Evolutionary conservation across 2,329 filamentous ascomycete species (phyloP).

Genomic region (Tricladium varicosporioides): DNA sequence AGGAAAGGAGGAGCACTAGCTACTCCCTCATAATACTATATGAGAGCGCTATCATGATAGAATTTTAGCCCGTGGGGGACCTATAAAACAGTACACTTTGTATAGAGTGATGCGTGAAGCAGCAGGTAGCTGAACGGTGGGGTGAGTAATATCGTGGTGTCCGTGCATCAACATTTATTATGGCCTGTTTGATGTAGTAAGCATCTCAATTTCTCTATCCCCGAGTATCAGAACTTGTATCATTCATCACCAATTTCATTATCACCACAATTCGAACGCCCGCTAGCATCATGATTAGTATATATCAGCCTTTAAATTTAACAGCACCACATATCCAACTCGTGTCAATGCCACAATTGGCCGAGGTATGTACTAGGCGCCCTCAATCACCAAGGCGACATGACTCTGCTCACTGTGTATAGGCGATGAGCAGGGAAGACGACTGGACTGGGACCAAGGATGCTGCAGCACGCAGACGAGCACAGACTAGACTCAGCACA

Average conservation of each 20-base stretch:
- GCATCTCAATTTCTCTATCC: conserved; percentile 8
- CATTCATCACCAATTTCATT: conserved; percentile 11
- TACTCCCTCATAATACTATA: background rate
- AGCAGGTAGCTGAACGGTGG: too few species aligned
- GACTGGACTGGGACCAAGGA: conserved; percentile 47
- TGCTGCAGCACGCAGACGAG: conserved; percentile 40
- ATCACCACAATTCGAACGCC: conserved; percentile 9
- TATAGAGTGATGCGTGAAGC: too few species aligned
- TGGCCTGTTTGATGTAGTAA: too few species aligned
- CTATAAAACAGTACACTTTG: too few species aligned
- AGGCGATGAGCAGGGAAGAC: conserved; percentile 41
- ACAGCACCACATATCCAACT: conserved; percentile 31
- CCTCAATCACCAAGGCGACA: conserved; percentile 14
- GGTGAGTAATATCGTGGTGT: too few species aligned
- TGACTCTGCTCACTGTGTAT: conserved; percentile 30
- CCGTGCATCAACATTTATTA: too few species aligned
- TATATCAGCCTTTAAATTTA: conserved; percentile 18
- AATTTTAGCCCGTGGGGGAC: background rate
- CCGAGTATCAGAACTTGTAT: conserved; percentile 14
- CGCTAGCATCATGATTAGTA: conserved; percentile 26
- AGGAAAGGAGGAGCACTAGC: background rate
- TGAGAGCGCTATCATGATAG: background rate
- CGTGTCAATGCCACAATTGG: conserved; percentile 37
- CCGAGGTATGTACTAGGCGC: conserved; percentile 34
- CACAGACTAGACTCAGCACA: conserved; percentile 46